Conservation (phyloP, 768 basidiomycete species). For the Termitomyces sp. region DNA sequence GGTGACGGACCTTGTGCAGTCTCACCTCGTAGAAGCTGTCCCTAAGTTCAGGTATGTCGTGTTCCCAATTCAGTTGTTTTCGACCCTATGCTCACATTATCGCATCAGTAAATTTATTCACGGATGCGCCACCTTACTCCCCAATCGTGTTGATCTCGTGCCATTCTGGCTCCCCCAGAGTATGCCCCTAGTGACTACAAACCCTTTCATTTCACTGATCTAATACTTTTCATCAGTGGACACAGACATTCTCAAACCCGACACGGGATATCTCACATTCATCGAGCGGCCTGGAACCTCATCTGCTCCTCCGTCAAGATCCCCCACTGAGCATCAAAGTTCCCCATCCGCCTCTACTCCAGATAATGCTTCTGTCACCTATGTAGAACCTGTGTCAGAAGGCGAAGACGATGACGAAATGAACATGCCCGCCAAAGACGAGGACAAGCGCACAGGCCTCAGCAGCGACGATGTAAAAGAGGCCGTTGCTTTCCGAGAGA, state of each 20-base stretch:
- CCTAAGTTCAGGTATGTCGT: constrained; percentile 86
- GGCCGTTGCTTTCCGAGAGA: constrained; percentile 85
- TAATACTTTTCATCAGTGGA: constrained; percentile 61
- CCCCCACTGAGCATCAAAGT: constrained; percentile 46
- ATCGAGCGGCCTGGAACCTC: constrained; percentile 69
- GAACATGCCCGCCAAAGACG: constrained; percentile 71
- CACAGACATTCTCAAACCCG: constrained; percentile 91
- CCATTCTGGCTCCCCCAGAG: constrained; percentile 99
- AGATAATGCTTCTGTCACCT: constrained; percentile 37
- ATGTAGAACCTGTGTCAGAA: constrained; percentile 91
- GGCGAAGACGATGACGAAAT: constrained; percentile 89
- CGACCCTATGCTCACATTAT: constrained; percentile 5
- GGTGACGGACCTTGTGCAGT: constrained; percentile 95
- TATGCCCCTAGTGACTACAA: constrained; percentile 30
- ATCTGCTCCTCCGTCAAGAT: constrained; percentile 39
- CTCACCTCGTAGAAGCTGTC: constrained; percentile 94
- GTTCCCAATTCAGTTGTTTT: not conserved
- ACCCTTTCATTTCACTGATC: not conserved
- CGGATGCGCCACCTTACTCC: constrained; percentile 91
- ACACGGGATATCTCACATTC: constrained; percentile 68
- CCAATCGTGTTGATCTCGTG: constrained; percentile 90
- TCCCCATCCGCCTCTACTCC: constrained; percentile 43
- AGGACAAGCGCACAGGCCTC: constrained; percentile 78
- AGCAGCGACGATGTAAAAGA: constrained; percentile 73
- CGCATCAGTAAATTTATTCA: constrained; percentile 84